Base-by-base conservation (phyloP, 805 yeast species). In the Torulaspora indica region DNA sequence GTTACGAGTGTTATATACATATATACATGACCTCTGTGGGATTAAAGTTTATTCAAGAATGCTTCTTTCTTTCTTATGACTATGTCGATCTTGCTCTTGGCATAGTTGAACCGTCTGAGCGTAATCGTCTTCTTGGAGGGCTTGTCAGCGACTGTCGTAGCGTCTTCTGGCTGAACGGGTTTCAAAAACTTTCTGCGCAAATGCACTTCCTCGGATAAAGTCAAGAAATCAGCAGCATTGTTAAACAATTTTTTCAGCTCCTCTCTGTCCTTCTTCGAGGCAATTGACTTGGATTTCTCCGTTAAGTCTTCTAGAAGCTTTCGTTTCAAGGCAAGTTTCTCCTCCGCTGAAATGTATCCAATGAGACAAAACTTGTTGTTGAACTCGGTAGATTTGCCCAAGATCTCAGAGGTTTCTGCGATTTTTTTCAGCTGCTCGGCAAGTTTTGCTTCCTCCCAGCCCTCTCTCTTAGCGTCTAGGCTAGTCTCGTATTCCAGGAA, bases 31-130 rank as follows among this genome's bases (percentile, higher is more conserved):
- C 43, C 24, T 24, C 29, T 30, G 9, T 32, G 31, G 27, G 43
- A 32, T 46, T 43, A 55, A 31, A 58, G 45, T 48, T 55, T 60
- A 33, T 46, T 59, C 38, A 59, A 51, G 42, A 77, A 78, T 8
- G 81, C 79, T 24, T 69, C 74, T 53, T 72, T 75, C 24, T 78
- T 68, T 65, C 84, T 77, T 43, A 75, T 71, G 46, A 82, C 68
- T 5, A 72, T 66, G 48, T 78, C 80, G 30, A 82, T 70, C 46
- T 63, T 69, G 51, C 77, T 70, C 36, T 71, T 71, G 17, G 67
- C 72, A 43, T 79, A 76, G 60, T 86, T 81, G 75, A 81, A 86
- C 45, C 81, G 74, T 53, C 76, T 75, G 43, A 76, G 69, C 31
- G 71, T 63, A 14, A 77, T 72, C 18, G 74, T 72, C 56, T 79